These are phyloP conservation scores for Epichloe typhina DNA, from an alignment of 2,329 filamentous ascomycete species.

Conservation along the genomic window DNA sequence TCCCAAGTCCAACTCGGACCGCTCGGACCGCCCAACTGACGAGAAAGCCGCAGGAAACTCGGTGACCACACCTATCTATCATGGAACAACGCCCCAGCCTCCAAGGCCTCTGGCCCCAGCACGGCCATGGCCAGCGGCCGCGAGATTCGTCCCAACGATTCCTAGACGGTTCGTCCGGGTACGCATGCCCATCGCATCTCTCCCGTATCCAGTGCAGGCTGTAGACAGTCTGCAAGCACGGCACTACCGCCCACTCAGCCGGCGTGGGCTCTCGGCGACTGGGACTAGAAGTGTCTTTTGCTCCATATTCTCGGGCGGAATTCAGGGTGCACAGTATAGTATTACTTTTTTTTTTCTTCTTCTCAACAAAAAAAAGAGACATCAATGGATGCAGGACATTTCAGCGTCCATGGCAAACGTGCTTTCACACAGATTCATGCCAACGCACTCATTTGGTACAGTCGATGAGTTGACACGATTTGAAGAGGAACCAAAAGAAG, in stretches of 20 bases:
- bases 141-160: conserved; percentile 33
- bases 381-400: too few relatives aligned
- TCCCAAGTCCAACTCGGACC: conserved; percentile 1
- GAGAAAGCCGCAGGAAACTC: conserved; percentile 56
- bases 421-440: too few relatives aligned
- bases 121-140: conserved; percentile 42
- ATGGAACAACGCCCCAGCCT: conserved; percentile 61
- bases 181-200: conserved; percentile 2
- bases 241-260: not conserved
- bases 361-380: too few relatives aligned
- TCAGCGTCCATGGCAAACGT: too few relatives aligned
- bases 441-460: too few relatives aligned
- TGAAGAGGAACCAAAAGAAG: too few relatives aligned
- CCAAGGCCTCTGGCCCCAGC: conserved; percentile 27
- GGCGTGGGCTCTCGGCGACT: not conserved
- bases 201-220: not conserved
- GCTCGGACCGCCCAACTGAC: not conserved
- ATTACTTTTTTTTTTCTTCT: too few relatives aligned
- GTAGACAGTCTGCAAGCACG: not conserved
- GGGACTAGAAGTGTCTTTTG: not conserved
- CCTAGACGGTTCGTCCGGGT: conserved; percentile 23
- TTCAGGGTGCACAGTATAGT: not conserved
- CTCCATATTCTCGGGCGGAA: not conserved
- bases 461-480: too few relatives aligned
- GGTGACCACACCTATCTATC: conserved; percentile 95